Evolutionary conservation across 2,329 filamentous ascomycete genomes (phyloP), one percentile per base, ranked within the genome.

Genomic region (Chaetomium olivaceum): DNA sequence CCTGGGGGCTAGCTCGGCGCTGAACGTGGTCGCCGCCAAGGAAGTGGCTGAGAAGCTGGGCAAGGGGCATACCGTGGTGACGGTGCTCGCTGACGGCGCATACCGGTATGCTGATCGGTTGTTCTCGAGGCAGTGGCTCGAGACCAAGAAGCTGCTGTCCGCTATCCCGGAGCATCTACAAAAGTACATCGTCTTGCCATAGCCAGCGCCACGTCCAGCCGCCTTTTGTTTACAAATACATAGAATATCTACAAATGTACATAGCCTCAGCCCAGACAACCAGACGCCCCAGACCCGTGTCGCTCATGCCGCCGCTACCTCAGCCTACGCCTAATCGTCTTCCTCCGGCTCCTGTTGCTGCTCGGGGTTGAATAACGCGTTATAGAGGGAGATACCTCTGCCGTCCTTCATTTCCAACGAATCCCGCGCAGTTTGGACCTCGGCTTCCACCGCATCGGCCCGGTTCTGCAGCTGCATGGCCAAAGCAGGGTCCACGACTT

Each of bases 21-120:
- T 99, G 74, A 99, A 99, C 76, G 95, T 99, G 16, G 95, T 94
- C 7, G 95, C 95, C 1, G 95, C 95, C 19, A 92, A 94, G 80
- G 92, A 98, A 79, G 90, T 97, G 33, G 95, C 95, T 0, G 88
- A 95, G 83, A 92, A 91, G 80, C 80, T 99, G 68, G 95, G 95
- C 36, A 89, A 87, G 71, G 93, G 94, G 11, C 87, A 94, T 77
- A 97, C 91, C 0, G 91, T 99, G 27, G 95, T 98, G 56, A 99
- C 95, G 1, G 86, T 98, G 64, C 85, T 99, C 54, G 97, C 92
- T 75, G 95, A 99, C 76, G 95, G 95, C 67, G 95, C 95, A n/a
- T 98, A 99, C 76, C 83, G 95, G 74, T 99, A 99, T 77, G 95
- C 95, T 5, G 95, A 99, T 70, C 85, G 95, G 43, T 78, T 99